phyloP scores from a whole-genome alignment of 345 rosid species.

The Physaria fendleri region DNA sequence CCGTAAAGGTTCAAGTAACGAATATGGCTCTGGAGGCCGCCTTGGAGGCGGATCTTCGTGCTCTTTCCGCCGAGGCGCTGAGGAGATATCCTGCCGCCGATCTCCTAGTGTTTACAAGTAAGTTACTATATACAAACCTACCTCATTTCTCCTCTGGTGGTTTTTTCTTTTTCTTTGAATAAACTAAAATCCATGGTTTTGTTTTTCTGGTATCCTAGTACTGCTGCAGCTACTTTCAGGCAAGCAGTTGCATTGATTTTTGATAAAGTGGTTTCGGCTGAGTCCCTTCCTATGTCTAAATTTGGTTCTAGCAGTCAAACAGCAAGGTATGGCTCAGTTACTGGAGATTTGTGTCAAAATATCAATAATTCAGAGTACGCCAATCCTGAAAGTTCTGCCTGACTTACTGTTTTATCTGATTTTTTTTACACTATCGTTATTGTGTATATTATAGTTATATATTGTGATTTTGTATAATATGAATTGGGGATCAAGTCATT shows the following conservation, averaged over 20 bases:
- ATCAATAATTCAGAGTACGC: slow-evolving; percentile 73
- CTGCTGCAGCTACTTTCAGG: slow-evolving; percentile 99
- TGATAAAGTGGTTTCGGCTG: slow-evolving; percentile 75
- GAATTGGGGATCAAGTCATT: background rate
- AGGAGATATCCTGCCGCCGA: slow-evolving; percentile 80
- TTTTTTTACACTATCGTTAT: background rate
- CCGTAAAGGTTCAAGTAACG: slow-evolving; percentile 12
- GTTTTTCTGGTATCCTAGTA: slow-evolving; percentile 42
- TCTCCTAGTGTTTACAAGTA: slow-evolving; percentile 93
- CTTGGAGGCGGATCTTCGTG: slow-evolving; percentile 94
- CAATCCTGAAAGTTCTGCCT: slow-evolving; percentile 6
- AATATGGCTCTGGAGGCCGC: slow-evolving; percentile 90
- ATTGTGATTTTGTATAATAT: background rate
- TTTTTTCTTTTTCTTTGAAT: too few species aligned
- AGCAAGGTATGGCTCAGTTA: slow-evolving; percentile 68
- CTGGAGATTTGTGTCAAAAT: slow-evolving; percentile 75
- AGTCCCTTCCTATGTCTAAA: slow-evolving; percentile 76
- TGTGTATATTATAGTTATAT: background rate
- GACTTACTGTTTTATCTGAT: background rate
- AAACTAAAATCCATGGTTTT: background rate
- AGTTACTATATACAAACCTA: slow-evolving; percentile 35
- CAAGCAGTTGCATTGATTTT: slow-evolving; percentile 97
- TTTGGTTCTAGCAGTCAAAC: slow-evolving; percentile 55
- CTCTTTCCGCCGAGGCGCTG: slow-evolving; percentile 95
- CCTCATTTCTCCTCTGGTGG: background rate